Conservation (phyloP, 2,329 filamentous ascomycete genomes). For the Phialophora macrospora region DNA sequence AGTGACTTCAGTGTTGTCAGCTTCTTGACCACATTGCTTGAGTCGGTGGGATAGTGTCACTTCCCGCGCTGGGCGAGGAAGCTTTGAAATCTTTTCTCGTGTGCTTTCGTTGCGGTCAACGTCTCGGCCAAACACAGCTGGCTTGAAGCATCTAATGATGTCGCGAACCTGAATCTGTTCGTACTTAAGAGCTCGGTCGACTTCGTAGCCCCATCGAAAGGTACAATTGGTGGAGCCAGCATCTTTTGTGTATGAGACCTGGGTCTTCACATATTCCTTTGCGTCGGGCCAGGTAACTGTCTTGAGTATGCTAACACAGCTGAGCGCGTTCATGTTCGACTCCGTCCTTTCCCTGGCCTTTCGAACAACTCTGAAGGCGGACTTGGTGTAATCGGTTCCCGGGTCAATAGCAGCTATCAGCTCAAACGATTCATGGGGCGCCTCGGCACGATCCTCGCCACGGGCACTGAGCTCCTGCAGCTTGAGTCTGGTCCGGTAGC, state of each 20-base stretch:
- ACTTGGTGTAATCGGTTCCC: not conserved
- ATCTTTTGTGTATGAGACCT: not conserved
- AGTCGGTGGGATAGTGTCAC: not conserved
- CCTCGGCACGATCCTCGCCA: no score
- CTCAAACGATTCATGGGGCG: no score
- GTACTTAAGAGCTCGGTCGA: not conserved
- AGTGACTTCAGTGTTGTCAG: not conserved
- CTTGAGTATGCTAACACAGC: not conserved
- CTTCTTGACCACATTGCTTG: not conserved
- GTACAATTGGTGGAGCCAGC: not conserved
- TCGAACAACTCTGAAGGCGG: not conserved
- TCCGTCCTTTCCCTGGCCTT: no score
- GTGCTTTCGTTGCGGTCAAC: not conserved
- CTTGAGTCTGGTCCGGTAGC: no score
- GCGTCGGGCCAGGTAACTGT: not conserved
- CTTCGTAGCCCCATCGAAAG: not conserved
- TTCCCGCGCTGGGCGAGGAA: not conserved
- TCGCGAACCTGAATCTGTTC: not conserved
- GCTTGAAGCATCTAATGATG: not conserved
- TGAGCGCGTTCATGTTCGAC: no score
- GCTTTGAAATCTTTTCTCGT: not conserved
- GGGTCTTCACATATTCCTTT: not conserved
- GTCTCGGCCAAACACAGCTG: not conserved
- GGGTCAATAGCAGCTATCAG: not conserved
- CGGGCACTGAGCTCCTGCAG: no score